A percentile compares a stretch with the other conserved stretches of the same genome.
phyloP scores from a whole-genome alignment of 352 stramenopile genomes.

The Blastocystis sp. region DNA sequence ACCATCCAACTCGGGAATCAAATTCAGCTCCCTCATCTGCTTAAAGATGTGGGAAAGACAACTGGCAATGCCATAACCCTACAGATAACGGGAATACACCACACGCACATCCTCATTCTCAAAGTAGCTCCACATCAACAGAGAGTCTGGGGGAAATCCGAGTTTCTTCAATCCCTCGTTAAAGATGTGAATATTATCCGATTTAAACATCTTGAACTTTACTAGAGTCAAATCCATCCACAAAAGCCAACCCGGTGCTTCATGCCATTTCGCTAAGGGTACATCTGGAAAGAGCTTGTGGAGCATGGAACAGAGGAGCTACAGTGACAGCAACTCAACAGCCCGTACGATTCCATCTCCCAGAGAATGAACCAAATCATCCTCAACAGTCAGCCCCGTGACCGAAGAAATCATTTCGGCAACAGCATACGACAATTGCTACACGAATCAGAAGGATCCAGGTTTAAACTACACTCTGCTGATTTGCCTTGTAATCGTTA shows the following conservation, averaged over 20 bases:
- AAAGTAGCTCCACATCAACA: conserved; percentile 50
- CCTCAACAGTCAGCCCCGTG: conserved; percentile 18
- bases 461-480: neutral
- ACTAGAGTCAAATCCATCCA: neutral
- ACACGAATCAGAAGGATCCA: neutral
- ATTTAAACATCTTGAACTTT: conserved; percentile 49
- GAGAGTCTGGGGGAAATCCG: conserved; percentile 3
- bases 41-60: conserved; percentile 18
- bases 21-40: neutral
- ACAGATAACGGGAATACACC: neutral
- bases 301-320: conserved; percentile 49
- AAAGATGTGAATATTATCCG: conserved; percentile 57
- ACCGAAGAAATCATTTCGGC: conserved; percentile 25
- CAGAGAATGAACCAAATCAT: conserved; percentile 28
- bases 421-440: conserved; percentile 39
- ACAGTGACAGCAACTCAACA: neutral
- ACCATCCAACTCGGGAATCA: neutral
- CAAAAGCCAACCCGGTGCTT: neutral
- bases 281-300: conserved; percentile 31
- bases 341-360: conserved; percentile 16
- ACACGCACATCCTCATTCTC: conserved; percentile 13
- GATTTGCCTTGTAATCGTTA: neutral
- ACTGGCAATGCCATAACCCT: conserved; percentile 34
- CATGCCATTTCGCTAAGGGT: conserved; percentile 45
- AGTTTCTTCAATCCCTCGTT: conserved; percentile 65